Evolutionary conservation across 2,329 filamentous ascomycete species (phyloP).

Genomic region (Pseudogymnoascus sp.): DNA sequence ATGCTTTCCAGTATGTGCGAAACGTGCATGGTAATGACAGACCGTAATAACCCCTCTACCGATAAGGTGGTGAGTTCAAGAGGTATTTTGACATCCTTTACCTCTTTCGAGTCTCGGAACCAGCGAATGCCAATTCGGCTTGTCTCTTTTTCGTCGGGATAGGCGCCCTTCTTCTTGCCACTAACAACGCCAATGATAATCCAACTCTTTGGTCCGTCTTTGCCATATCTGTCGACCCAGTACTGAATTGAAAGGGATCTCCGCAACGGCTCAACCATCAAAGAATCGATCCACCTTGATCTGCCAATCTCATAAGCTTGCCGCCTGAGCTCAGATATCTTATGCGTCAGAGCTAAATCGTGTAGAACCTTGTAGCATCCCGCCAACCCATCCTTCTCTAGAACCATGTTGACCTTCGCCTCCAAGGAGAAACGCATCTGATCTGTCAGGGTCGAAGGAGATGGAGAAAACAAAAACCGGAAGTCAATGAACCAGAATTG

Average conservation of each 20-base stretch:
- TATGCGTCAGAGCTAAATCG: conserved; percentile 80
- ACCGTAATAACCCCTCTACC: conserved; percentile 63
- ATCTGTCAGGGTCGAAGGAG: conserved; percentile 51
- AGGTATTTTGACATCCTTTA: conserved; percentile 56
- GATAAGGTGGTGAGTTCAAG: conserved; percentile 62
- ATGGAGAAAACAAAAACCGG: conserved; percentile 70
- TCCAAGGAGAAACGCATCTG: conserved; percentile 60
- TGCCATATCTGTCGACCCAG: conserved; percentile 58
- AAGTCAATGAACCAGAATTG: conserved; percentile 95
- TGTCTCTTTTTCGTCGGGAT: conserved; percentile 35
- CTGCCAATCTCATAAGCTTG: conserved; percentile 65
- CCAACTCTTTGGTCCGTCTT: conserved; percentile 70
- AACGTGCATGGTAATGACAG: conserved; percentile 66
- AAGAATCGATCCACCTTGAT: conserved; percentile 66
- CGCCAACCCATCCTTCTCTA: conserved; percentile 60
- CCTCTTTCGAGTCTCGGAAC: conserved; percentile 75
- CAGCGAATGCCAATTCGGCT: conserved; percentile 61
- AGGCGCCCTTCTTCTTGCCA: conserved; percentile 40
- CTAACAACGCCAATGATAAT: conserved; percentile 76
- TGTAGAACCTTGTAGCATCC: conserved; percentile 85
- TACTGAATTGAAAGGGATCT: conserved; percentile 83
- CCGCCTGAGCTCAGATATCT: conserved; percentile 71
- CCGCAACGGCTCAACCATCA: conserved; percentile 72
- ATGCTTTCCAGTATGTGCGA: conserved; percentile 62
- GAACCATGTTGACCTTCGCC: conserved; percentile 58